Evolutionary conservation across 768 basidiomycete species (phyloP), one percentile per base, ranked within the genome.

Genomic region (Panellus pusillus): DNA sequence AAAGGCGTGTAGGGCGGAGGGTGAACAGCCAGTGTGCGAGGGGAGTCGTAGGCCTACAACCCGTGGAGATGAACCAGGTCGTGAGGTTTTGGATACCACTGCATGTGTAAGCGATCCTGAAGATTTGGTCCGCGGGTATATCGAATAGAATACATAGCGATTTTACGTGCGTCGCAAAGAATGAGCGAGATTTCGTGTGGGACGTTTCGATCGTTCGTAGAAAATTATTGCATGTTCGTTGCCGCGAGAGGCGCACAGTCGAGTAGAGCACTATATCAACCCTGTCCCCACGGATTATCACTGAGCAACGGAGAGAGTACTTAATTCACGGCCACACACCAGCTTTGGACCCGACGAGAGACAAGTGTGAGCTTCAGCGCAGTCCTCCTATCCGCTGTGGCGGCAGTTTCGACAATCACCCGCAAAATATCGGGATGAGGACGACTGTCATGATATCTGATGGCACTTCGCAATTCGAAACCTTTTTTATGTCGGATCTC

Each of bases 361-460:
- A 74, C 60, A 15, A 67, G 50, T 17, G 66, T 63, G 12, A 75
- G 64, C 19, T 63, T 66, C 18, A 69, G 46, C 0, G 73, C 72
- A 5, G 68, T 70, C 38, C 63, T 64, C 37, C 50, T 64, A 50
- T 75, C 68, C 13, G 61, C 36, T 18, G 50, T 52, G 13, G 70
- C 66, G 28, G 72, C 71, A 17, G 64, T 61, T 46, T 75, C 73
- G 31, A 75, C 62, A 13, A 77, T 60, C 17, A 72, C 59, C 20
- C 73, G 69, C 17, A 75, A 54, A 43, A 73, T 57, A 54, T 75
- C 75, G 54, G 69, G 63, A 74, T 71, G 52, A 69, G 69, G 48
- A 32, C 19, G 38, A 47, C 43, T 50, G 50, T 47, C 57, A 53
- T 58, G 54, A 50, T 35, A 35, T 9, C 14, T 14, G 24, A 24